Evolutionary conservation across 192 early-diverging fungal genomes (phyloP), one percentile per base, ranked within the genome.

Genomic region (Backusella mclennaniae): DNA sequence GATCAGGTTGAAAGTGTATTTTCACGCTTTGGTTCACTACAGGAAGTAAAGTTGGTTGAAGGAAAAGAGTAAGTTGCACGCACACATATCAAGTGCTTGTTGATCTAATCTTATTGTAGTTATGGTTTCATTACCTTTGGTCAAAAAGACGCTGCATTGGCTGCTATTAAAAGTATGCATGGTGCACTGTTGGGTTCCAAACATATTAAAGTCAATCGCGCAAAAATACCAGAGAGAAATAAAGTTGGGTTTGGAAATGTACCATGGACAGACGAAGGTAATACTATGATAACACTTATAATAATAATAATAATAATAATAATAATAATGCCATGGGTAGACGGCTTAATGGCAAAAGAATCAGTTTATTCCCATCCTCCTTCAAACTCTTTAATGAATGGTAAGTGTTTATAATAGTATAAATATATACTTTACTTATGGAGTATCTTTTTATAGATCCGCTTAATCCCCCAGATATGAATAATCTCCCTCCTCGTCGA

Each of bases 151-250:
- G 78, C 77, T n/a, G 86, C 86, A 6, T 72, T 77, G 21, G 56
- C 76, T 56, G 86, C 86, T 23, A 74, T 87, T 33, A 78, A 80
- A 26, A 80, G 77, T 52, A 87, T 87, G 86, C 80, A 87, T 35
- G 86, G 86, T 8, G 73, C 76, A 9, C 74, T 75, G 21, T 9
- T 87, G n/a, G 86, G 84, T 7, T 80, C 79, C 5, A 70, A 73
- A 36, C 53, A 56, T 36, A 82, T 84, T 46, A 79, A 79, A 76
- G 86, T 87, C 69, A 87, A 87, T 38, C 83, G 86, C 11, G 86
- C 86, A 35, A 87, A 87, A 66, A 87, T 87, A 71, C 86, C 86
- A 21, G 86, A 87, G 73, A 69, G 86, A 38, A 87, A 87, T 66
- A 82, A 84, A 6, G 84, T 82, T 69, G 86, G 86, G 15, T 87